Base-by-base conservation (phyloP, 2,329 filamentous ascomycete genomes). In the Emmonsia crescens region DNA sequence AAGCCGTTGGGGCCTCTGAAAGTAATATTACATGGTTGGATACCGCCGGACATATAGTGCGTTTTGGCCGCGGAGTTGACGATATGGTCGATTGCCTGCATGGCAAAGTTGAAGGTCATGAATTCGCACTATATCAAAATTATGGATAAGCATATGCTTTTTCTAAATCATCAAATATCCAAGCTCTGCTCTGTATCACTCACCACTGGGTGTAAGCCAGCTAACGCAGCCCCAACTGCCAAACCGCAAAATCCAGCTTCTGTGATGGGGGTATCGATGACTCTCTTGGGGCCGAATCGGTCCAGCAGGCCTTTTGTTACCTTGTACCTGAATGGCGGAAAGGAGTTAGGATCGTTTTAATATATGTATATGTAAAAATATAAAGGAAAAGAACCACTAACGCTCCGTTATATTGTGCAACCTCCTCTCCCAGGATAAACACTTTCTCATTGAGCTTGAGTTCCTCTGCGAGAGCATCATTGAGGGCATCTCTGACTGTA, bases 91-190 rank as follows among this genome's bases (percentile, higher is more conserved):
- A 99, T 99, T 75, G 94, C 91, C 82, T 99, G 94, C 94, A 99
- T 99, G 78, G 94, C 93, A 76, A 97, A 97, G 85, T 99, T 99
- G 86, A 96, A 97, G 73, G 94, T 99, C 94, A 99, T 99, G 84
- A 99, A 99, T 82, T 99, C 94, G 85, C 89, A 94, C 90, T 94
- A 65, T 3, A 64, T 54, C 24, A 48, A 21, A 46, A 21, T 8
- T 1, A 24, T 21, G 27, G 31, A 31, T 40, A 14, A 60, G 51
- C 21, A 48, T 40, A 51, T 6, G 27, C 10, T 21, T 38, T 36
- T 27, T 9, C 29, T 10, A 52, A 57, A 16, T 36, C 49, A 49
- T 19, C 2, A 61, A 6, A 48, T 24, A 9, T 21, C 21, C n/a
- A 48, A 12, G 44, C 3, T 24, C 21, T n/a, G n/a, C n/a, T 48